Evolutionary conservation across 768 basidiomycete species (phyloP), one percentile per base, ranked within the genome.

Genomic region (Termitomyces sp.): DNA sequence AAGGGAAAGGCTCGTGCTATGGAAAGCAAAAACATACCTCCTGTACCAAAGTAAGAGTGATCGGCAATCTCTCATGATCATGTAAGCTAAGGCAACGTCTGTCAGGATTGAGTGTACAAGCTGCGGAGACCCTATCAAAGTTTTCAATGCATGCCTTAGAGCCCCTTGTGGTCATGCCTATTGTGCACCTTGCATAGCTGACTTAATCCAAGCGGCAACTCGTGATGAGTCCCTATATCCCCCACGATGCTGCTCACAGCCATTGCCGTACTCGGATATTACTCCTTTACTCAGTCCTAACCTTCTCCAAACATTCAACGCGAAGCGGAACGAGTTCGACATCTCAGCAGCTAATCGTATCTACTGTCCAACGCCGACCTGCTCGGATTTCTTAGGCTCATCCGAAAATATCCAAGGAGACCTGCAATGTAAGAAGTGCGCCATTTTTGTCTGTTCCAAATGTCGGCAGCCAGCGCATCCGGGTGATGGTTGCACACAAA

Each of bases 381-480:
- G 79, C 60, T 79, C 80, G 6, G 44, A 59, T 0, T 82, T 81
- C 63, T 65, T 82, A 5, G 77, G 72, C 3, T 67, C 72, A 2
- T 68, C 71, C 2, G 51, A 51, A 20, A 52, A 41, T n/a, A 33
- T 34, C 15, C 39, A 47, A 13, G 39, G 28, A 13, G 52, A 67
- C 12, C 53, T 80, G 12, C 22, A 22, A 7, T 86, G 85, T 59
- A n/a, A 53, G 0, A 42, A 60, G n/a, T 87, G 85, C 63, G 24
- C 52, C 4, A 66, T 68, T 0, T 44, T 55, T 31, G 73, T 80
- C 0, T 87, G 85, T 63, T 66, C 75, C 0, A 60, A 62, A 4
- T 87, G 85, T 75, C 85, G 81, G 60, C 71, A 78, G 37, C 44
- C 53, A 0, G 71, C 71, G 1, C 85, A 87, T 64, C 66, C 68